Conservation (phyloP, 164 flowering plant species). For the Kingdonia uniflora region DNA sequence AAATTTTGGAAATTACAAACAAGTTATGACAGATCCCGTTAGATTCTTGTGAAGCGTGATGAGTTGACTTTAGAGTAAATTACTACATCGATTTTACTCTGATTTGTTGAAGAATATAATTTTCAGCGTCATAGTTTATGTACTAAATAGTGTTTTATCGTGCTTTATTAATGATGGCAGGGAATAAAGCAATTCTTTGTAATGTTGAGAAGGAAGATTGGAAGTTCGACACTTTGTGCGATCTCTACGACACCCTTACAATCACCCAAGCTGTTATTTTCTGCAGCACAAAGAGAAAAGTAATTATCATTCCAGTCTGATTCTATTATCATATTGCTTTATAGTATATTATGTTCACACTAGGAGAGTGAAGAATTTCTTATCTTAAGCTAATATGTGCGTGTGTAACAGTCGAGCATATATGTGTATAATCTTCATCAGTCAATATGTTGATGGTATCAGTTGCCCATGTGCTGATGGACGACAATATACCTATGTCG, state of each 20-base stretch:
- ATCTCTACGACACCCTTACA: constrained; percentile 94
- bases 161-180: constrained; percentile 28
- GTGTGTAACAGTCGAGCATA: not conserved
- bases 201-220: constrained; percentile 93
- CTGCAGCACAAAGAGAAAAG: constrained; percentile 97
- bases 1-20: constrained; percentile 91
- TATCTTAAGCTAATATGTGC: not conserved
- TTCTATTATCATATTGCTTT: not conserved
- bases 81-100: not conserved
- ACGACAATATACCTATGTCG: too few relatives aligned
- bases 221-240: constrained; percentile 94
- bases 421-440: too few relatives aligned
- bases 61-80: constrained; percentile 90
- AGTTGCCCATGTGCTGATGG: too few relatives aligned
- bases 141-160: not conserved
- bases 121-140: not conserved
- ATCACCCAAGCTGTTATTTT: constrained; percentile 98
- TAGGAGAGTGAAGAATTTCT: not conserved
- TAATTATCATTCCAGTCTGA: constrained; percentile 12
- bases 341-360: too few relatives aligned
- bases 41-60: constrained; percentile 98
- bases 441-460: too few relatives aligned
- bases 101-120: not conserved
- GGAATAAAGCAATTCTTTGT: constrained; percentile 97
- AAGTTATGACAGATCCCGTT: constrained; percentile 97